These are phyloP conservation scores for Auriscalpium vulgare DNA, from an alignment of 768 basidiomycete species.

Conservation along the genomic window DNA sequence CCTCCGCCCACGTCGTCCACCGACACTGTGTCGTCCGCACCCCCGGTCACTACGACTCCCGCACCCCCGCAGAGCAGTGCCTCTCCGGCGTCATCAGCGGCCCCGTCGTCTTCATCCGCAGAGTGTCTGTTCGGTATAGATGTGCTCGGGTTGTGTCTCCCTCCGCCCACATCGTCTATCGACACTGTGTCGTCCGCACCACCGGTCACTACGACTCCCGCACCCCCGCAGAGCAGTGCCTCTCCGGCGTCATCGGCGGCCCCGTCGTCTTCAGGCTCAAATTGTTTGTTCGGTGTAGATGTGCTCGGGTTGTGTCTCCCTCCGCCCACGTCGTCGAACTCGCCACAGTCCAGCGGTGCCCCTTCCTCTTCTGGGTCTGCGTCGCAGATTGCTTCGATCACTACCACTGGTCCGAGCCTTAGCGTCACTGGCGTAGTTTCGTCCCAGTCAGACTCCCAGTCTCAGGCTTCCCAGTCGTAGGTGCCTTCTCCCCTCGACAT, in stretches of 20 bases:
- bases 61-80: not conserved
- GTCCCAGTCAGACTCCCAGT: too few relatives aligned
- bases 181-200: not conserved
- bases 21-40: not conserved
- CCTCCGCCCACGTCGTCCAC: not conserved
- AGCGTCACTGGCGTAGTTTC: too few relatives aligned
- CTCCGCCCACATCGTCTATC: not conserved
- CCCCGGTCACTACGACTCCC: not conserved
- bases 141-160: not conserved
- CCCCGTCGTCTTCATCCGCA: not conserved
- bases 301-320: not conserved
- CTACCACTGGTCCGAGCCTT: too few relatives aligned
- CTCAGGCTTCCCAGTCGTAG: too few relatives aligned
- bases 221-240: not conserved
- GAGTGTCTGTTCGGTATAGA: not conserved
- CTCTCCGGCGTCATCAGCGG: not conserved
- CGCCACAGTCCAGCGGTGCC: not conserved
- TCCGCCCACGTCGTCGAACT: not conserved
- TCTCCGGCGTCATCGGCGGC: not conserved
- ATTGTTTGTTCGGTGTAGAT: not conserved
- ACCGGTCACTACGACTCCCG: not conserved
- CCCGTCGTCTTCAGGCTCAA: not conserved
- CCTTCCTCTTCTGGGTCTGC: not conserved
- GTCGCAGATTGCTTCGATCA: too few relatives aligned
- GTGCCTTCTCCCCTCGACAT: too few relatives aligned